Conservation (phyloP, 2,329 filamentous ascomycete species). For the Xylaria sp. region DNA sequence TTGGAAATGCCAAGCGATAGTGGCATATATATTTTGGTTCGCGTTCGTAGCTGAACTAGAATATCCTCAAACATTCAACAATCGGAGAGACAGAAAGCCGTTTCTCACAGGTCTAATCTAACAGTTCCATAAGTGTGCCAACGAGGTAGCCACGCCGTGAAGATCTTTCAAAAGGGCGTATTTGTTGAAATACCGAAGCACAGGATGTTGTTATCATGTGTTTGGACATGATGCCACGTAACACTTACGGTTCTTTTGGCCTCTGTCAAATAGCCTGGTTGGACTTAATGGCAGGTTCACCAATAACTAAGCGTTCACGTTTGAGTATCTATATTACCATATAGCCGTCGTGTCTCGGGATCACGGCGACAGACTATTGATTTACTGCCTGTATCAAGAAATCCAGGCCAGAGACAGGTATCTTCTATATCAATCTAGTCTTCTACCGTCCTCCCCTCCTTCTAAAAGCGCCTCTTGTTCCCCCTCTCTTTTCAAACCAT, state of each 20-base stretch:
- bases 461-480: conserved; percentile 54
- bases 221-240: not conserved
- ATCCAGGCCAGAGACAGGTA: not conserved
- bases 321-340: not conserved
- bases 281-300: not conserved
- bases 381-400: not conserved
- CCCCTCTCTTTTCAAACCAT: conserved; percentile 42
- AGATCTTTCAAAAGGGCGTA: not conserved
- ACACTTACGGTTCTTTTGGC: not conserved
- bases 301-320: not conserved
- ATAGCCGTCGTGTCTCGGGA: not conserved
- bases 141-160: not conserved
- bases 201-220: not conserved
- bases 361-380: not conserved
- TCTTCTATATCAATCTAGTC: conserved; percentile 45
- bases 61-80: not conserved
- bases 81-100: no score
- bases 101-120: not conserved
- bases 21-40: not conserved
- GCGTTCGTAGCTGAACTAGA: not conserved
- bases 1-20: not conserved
- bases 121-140: not conserved
- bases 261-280: not conserved
- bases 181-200: not conserved
- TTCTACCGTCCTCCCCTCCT: conserved; percentile 45